Evolutionary conservation across 148 eudicot genomes (phyloP), one percentile per base, ranked within the genome.

Genomic region (Rheum nobile): DNA sequence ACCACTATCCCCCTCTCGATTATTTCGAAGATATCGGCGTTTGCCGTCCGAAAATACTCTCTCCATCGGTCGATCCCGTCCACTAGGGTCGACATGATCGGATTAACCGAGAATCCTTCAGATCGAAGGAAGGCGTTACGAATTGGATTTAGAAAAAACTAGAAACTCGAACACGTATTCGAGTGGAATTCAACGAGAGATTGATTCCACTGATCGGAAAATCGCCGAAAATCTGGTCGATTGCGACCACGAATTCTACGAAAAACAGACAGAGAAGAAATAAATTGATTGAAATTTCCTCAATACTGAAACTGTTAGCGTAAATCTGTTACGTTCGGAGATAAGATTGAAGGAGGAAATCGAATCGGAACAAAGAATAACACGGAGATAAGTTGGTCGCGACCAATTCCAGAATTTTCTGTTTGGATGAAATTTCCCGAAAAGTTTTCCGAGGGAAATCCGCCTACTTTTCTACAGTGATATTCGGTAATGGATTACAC

Each of bases 1-100:
- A 95, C 97, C 80, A 83, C 76, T 28, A 91, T 86, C 13, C 89
- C 89, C 10, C 82, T 74, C 82, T 95, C 93, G 65, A 95, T 94
- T 72, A 91, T 86, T 54, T 85, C 89, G 55, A 91, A 95, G 13
- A 95, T 95, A 67, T 86, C 88, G 1, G 85, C 75, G 75, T 84
- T 88, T 4, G 90, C 82, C 43, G 73, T 79, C 43, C 86, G 71
- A 38, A 93, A 93, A 77, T 79, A 89, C 48, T 85, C 83, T 76
- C 96, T 89, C 98, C 98, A 94, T 68, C 81, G 69, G 52, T 87
- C 91, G 26, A 93, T 72, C 47, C 69, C 74, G 32, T 42, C 65
- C 2, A 71, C 1, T 35, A 17, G 72, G 72, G 26, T 38, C 72
- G 46, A 37, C 72, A 69, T 69, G 29, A 37, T 69, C 67, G 35